Conservation (phyloP, 2,329 filamentous ascomycete genomes). For the Juglanconis juglandina region DNA sequence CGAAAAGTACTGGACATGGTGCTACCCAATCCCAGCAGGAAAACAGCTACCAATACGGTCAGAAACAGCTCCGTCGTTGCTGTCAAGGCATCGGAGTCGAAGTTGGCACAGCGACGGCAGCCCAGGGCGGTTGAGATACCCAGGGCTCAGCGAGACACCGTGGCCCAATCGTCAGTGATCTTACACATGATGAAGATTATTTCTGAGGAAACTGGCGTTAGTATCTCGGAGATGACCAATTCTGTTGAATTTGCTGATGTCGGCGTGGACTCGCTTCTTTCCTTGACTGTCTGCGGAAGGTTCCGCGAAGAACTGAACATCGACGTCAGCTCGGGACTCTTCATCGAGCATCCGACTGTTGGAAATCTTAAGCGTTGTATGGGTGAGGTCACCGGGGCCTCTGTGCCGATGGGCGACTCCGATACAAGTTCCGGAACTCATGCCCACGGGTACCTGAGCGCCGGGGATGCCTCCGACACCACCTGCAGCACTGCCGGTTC, state of each 20-base stretch:
- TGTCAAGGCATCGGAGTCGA: no score
- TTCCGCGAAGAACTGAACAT: slow-evolving; percentile 31
- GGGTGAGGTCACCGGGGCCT: not conserved
- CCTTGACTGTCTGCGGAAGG: slow-evolving; percentile 28
- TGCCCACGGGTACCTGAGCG: not conserved
- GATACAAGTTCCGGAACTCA: not conserved
- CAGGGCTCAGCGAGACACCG: not conserved
- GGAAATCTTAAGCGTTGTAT: not conserved
- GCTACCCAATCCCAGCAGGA: no score
- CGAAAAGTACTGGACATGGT: no score
- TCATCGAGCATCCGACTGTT: slow-evolving; percentile 27
- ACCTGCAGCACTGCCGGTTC: not conserved
- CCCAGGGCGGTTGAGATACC: no score
- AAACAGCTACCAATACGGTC: no score
- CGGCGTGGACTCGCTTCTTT: slow-evolving; percentile 34
- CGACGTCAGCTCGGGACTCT: slow-evolving; percentile 26
- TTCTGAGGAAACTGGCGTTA: slow-evolving; percentile 6
- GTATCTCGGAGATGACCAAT: slow-evolving; percentile 18
- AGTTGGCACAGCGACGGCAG: no score
- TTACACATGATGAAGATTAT: not conserved
- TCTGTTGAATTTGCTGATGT: slow-evolving; percentile 27
- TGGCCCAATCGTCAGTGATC: not conserved
- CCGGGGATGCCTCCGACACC: no score
- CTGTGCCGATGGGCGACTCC: not conserved
- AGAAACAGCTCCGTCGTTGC: no score